Conservation (phyloP, 83 land plant genomes). For the Thuja plicata region DNA sequence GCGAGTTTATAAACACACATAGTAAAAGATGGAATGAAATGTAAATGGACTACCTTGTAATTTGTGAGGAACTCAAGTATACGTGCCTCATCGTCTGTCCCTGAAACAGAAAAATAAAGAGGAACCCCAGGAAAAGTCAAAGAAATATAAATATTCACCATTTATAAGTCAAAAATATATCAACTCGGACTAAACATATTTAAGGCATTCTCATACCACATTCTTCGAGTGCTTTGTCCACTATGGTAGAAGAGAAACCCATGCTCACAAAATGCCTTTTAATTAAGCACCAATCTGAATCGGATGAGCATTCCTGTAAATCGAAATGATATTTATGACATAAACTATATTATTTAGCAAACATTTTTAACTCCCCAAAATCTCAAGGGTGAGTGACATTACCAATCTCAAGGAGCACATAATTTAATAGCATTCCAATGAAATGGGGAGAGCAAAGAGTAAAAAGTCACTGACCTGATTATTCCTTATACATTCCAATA, state of each 20-base stretch:
- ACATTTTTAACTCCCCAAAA: background rate
- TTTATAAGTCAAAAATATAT: background rate
- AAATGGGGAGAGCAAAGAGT: background rate
- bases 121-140: background rate
- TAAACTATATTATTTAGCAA: background rate
- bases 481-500: constrained; percentile 4
- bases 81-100: background rate
- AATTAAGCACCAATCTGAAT: background rate
- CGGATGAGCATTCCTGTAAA: constrained; percentile 2
- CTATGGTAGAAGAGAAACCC: background rate
- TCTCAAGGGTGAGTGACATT: background rate
- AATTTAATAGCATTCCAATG: background rate
- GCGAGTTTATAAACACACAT: background rate
- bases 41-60: background rate
- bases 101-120: background rate
- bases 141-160: background rate
- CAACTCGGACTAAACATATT: background rate
- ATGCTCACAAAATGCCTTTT: constrained; percentile 7
- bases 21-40: background rate
- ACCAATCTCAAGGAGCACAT: background rate
- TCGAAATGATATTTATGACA: background rate
- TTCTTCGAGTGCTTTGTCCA: constrained; percentile 8
- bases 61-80: background rate
- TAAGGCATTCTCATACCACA: background rate
- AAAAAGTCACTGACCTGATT: background rate